Evolutionary conservation across 2,329 filamentous ascomycete species (phyloP).

Genomic region (Aspergillus spinulosporus): DNA sequence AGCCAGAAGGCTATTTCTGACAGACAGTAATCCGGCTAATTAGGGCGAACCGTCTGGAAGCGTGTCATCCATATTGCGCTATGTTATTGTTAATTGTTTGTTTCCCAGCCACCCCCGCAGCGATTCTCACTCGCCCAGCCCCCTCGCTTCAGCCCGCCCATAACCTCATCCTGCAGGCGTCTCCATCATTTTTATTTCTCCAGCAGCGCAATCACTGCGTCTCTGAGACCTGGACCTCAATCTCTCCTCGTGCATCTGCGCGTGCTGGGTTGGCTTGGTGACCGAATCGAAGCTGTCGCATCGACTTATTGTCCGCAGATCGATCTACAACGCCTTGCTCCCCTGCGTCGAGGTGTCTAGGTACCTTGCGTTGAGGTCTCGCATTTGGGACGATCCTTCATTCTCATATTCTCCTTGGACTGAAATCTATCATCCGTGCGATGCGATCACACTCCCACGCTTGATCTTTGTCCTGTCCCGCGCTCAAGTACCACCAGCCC

Average conservation of each 20-base stretch:
- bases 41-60: conserved; percentile 2
- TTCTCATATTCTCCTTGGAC: not conserved
- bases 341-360: not conserved
- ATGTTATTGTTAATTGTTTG: not conserved
- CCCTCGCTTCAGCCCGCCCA: conserved; percentile 20
- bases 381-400: not conserved
- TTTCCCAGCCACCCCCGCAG: conserved; percentile 34
- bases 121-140: conserved; percentile 34
- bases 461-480: conserved; percentile 1
- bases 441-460: conserved; percentile 1
- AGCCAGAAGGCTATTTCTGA: not conserved
- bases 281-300: not conserved
- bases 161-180: conserved; percentile 4
- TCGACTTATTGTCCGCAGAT: conserved; percentile 2
- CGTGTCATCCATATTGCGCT: conserved; percentile 9
- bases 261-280: not conserved
- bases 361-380: not conserved
- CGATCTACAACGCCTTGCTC: not conserved
- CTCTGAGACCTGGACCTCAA: not conserved
- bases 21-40: not conserved
- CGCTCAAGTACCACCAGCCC: not conserved
- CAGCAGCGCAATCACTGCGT: conserved; percentile 8
- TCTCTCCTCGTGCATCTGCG: conserved; percentile 8
- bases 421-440: not conserved
- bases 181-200: conserved; percentile 19